phyloP scores from a whole-genome alignment of 257 asterid genomes.

The Ocimum tenuiflorum region DNA sequence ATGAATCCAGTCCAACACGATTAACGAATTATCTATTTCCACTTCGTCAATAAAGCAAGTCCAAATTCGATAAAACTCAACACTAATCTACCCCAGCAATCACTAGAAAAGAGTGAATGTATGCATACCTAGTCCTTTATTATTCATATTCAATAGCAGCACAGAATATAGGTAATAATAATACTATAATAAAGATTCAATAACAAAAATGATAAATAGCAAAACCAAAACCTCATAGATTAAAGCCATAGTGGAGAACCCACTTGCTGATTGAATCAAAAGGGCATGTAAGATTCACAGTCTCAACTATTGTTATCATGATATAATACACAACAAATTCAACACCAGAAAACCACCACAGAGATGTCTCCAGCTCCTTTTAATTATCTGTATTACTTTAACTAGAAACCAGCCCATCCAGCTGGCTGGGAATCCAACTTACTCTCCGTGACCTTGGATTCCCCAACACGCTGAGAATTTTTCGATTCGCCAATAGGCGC shows the following conservation, averaged over 20 bases:
- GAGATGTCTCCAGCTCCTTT: neutral
- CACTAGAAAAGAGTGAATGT: no score
- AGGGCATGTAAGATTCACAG: slow-evolving; percentile 7
- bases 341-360: slow-evolving; percentile 14
- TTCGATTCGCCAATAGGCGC: slow-evolving; percentile 26
- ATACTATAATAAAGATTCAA: neutral
- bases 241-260: neutral
- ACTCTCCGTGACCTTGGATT: slow-evolving; percentile 37
- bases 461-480: slow-evolving; percentile 49
- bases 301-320: neutral
- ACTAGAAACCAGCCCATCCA: slow-evolving; percentile 94
- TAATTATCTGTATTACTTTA: neutral
- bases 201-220: neutral
- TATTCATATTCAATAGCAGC: no score
- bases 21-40: no score
- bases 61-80: no score
- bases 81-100: no score
- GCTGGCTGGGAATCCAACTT: slow-evolving; percentile 71
- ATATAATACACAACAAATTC: slow-evolving; percentile 30
- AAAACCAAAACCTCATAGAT: neutral
- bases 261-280: neutral
- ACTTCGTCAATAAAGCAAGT: no score
- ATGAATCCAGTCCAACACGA: no score
- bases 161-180: no score
- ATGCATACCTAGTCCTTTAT: neutral